Evolutionary conservation across 805 yeast species (phyloP).

Genomic region (Pachysolen tannophilus): DNA sequence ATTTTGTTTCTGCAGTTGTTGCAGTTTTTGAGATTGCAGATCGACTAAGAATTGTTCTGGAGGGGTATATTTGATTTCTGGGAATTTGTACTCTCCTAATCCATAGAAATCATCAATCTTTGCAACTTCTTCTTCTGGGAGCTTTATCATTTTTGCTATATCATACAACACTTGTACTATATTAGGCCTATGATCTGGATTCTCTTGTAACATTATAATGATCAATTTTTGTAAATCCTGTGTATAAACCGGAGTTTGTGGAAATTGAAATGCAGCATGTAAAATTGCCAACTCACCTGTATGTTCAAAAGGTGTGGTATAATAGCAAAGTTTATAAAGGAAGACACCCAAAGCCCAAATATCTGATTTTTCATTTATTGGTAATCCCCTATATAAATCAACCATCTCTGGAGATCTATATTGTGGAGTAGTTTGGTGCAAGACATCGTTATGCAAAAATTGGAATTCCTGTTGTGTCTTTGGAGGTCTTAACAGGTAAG

Average conservation of each 20-base stretch:
- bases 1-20: slow-evolving; percentile 33
- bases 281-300: slow-evolving; percentile 79
- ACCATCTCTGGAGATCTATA: slow-evolving; percentile 96
- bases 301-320: slow-evolving; percentile 87
- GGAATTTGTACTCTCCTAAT: slow-evolving; percentile 21
- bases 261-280: slow-evolving; percentile 77
- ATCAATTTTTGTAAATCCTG: slow-evolving; percentile 68
- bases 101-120: slow-evolving; percentile 38
- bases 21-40: slow-evolving; percentile 23
- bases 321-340: slow-evolving; percentile 82
- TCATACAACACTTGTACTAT: slow-evolving; percentile 69
- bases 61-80: slow-evolving; percentile 32
- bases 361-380: slow-evolving; percentile 88
- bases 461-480: slow-evolving; percentile 66
- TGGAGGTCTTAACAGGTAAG: slow-evolving; percentile 67
- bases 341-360: slow-evolving; percentile 97
- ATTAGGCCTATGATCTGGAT: slow-evolving; percentile 78
- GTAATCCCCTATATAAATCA: slow-evolving; percentile 72
- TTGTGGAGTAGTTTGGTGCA: slow-evolving; percentile 92
- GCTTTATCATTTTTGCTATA: slow-evolving; percentile 51
- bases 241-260: slow-evolving; percentile 59
- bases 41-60: slow-evolving; percentile 33
- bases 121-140: slow-evolving; percentile 27
- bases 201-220: slow-evolving; percentile 72
- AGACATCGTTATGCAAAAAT: slow-evolving; percentile 72